Evolutionary conservation across 768 basidiomycete genomes (phyloP), one percentile per base, ranked within the genome.

Genomic region (Phlegmacium glaucopus): DNA sequence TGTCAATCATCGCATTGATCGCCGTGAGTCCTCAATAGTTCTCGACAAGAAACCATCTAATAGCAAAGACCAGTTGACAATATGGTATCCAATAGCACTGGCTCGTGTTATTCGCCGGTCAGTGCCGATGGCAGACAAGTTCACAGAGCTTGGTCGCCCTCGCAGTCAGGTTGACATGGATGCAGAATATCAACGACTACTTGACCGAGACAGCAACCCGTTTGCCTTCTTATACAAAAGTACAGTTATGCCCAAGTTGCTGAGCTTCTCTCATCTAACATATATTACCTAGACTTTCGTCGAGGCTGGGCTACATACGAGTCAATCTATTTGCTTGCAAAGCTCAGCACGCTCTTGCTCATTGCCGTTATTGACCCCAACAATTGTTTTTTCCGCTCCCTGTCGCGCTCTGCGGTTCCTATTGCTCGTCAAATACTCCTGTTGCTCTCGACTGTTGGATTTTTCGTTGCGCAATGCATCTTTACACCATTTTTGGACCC

Each of bases 151-250:
- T n/a, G 89, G 88, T 4, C 75, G 79, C 36, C 71, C 60, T 13
- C 69, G 89, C 16, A 79, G 70, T 47, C 64, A 60, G 17, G 65
- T 65, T 22, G 83, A 87, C 48, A 64, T 85, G 75, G 79, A 87
- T 54, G 74, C 67, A 12, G 87, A 89, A 68, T 89, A 90, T 51
- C 79, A 84, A 51, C 72, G 84, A 18, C 56, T 88, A 9, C 69
- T 89, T 15, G 65, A 70, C 42, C 75, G 80, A 3, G 88, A 90
- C 61, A 66, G 61, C 12, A 85, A 82, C 59, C 83, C 87, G 3
- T 80, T 88, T 53, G 71, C 74, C 1, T 90, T 88, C 60, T 66
- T 91, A 4, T 90, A 90, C 53, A 75, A 67, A 42, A 81, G 86
- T 85, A 57, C 35, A 75, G 22, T 22, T 22, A 22, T 61, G n/a